phyloP scores from a whole-genome alignment of 106 monocot species.

The Iris macrosiphon region DNA sequence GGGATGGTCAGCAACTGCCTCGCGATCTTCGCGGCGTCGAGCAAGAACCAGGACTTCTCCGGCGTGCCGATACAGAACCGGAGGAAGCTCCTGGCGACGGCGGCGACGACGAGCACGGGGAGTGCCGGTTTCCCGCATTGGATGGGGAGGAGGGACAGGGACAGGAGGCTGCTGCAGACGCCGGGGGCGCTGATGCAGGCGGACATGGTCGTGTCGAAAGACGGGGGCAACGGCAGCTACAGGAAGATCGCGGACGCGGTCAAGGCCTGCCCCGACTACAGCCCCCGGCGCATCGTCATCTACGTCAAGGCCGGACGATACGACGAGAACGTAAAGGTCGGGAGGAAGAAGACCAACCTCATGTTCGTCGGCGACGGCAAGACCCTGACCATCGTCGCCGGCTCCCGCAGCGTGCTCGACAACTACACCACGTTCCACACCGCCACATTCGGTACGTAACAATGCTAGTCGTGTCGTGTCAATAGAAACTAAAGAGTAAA shows the following conservation, averaged over 20 bases:
- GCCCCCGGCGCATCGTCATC: slow-evolving; percentile 44
- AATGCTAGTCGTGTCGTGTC: too few relatives aligned
- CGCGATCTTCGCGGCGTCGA: slow-evolving; percentile 53
- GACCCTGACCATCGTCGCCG: slow-evolving; percentile 29
- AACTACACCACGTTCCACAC: slow-evolving; percentile 49
- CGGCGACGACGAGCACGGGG: not conserved
- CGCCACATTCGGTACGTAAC: slow-evolving; percentile 47
- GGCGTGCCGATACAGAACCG: slow-evolving; percentile 62
- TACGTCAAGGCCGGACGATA: slow-evolving; percentile 81
- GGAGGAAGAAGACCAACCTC: slow-evolving; percentile 42
- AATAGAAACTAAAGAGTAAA: too few relatives aligned
- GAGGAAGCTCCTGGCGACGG: slow-evolving; percentile 2
- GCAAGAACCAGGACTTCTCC: slow-evolving; percentile 43
- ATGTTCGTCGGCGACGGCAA: slow-evolving; percentile 57
- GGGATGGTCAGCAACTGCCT: slow-evolving; percentile 76
- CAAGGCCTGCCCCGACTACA: slow-evolving; percentile 51
- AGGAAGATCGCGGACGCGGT: slow-evolving; percentile 56
- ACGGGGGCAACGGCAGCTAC: slow-evolving; percentile 64
- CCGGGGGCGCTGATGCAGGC: slow-evolving; percentile 14
- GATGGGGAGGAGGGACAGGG: slow-evolving; percentile 50
- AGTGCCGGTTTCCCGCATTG: slow-evolving; percentile 52
- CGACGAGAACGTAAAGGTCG: slow-evolving; percentile 48
- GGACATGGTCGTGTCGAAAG: slow-evolving; percentile 53
- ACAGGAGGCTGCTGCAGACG: slow-evolving; percentile 45
- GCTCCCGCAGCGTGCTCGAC: slow-evolving; percentile 32